Percentiles rank a stretch among this genome's conserved stretches.
Evolutionary conservation across 352 stramenopile species (phyloP).

Genomic region (Phytophthora sansomeana): DNA sequence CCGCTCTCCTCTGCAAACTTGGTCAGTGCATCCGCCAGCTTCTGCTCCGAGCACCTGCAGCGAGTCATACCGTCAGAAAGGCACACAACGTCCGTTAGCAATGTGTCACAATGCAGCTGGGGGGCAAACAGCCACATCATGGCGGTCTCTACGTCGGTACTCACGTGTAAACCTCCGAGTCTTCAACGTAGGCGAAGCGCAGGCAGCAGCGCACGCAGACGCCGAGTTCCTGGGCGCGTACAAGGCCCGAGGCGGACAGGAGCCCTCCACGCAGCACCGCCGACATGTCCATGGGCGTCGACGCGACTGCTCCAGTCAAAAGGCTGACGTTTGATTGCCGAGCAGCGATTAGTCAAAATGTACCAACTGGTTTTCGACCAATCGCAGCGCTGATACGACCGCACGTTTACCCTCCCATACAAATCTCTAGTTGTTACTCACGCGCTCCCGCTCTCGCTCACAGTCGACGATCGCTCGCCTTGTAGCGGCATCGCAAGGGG

Average conservation of each 20-base stretch:
- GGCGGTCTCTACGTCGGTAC: conserved; percentile 16
- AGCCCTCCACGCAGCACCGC: conserved; percentile 23
- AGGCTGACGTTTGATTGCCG: conserved; percentile 6
- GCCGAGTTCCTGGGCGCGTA: conserved; percentile 25
- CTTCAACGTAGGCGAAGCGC: conserved; percentile 60
- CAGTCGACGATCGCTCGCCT: conserved; percentile 30
- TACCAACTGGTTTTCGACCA: conserved; percentile 22
- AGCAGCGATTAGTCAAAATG: conserved; percentile 30
- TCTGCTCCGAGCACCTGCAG: conserved; percentile 40
- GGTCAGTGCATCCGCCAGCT: conserved; percentile 36
- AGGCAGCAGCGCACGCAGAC: conserved; percentile 78
- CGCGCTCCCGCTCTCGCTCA: conserved; percentile 14
- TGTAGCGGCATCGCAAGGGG: conserved; percentile 32
- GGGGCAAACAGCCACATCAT: conserved; percentile 7
- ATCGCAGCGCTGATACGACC: conserved; percentile 15
- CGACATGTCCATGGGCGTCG: conserved; percentile 33
- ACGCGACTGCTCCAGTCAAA: conserved; percentile 20
- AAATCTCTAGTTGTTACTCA: conserved; percentile 25
- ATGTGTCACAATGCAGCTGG: conserved; percentile 5
- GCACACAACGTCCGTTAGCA: conserved; percentile 12
- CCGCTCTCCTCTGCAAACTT: conserved; percentile 31
- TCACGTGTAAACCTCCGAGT: conserved; percentile 63
- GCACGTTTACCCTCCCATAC: conserved; percentile 28
- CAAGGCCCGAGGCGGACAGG: conserved; percentile 43
- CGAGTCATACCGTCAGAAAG: background rate